Evolutionary conservation across 2,329 filamentous ascomycete genomes (phyloP), one percentile per base, ranked within the genome.

Genomic region (Stenocarpella maydis): DNA sequence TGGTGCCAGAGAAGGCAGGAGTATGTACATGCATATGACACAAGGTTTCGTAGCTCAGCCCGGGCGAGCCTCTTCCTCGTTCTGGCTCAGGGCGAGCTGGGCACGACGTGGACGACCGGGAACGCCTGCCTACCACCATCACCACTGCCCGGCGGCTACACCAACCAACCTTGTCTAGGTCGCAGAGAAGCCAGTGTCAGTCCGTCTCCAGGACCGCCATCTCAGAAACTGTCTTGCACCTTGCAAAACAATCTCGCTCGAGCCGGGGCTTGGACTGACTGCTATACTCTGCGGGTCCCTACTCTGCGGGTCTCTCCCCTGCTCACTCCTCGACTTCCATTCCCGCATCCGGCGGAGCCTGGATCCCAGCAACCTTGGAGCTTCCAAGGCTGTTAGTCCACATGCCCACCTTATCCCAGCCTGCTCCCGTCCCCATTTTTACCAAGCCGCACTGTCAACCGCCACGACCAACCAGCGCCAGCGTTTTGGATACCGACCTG

Each of bases 401-500:
- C n/a, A 14, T 31, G 10, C 17, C 31, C 28, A 54, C 55, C 39
- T 24, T 26, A 34, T 34, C 58, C 43, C 64, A 66, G 15, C 24
- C 10, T 39, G 39, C 37, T 45, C 52, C 28, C 50, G n/a, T 67
- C 26, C 17, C 24, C 28, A 24, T 55, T 41, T n/a, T 15, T 58
- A 37, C 54, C 65, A 26, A 54, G 54, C 52, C 52, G 37, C 28
- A 58, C 54, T 45, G 39, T 66, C 64, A 49, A 66, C 43, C 52
- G 43, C 41, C 21, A 58, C 37, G 19, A 37, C 54, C 52, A 55
- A 50, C 65, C 65, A 49, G 52, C 39, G 65, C 65, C 52, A 67
- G 41, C 49, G 65, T 67, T 67, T 58, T 67, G 58, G 65, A 52
- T 58, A 41, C 65, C 52, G 52, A 67, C 50, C 53, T 47, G 49